Evolutionary conservation across 768 basidiomycete species (phyloP).

Genomic region (Tulasnella sp.): DNA sequence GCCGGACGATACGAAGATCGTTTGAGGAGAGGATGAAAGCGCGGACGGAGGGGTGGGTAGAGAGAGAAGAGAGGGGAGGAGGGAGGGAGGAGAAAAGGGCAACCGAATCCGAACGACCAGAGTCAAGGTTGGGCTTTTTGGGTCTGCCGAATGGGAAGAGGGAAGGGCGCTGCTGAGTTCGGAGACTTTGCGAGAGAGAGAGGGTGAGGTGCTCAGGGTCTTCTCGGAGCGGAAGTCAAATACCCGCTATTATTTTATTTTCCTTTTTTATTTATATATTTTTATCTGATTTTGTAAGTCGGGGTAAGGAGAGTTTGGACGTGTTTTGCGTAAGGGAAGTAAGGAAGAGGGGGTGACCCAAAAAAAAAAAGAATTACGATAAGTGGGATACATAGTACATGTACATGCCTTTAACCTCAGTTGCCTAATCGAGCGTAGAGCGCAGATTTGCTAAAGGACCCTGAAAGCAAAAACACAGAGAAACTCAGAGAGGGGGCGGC

Average conservation of each 20-base stretch:
- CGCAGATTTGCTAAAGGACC: background rate
- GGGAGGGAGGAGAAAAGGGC: background rate
- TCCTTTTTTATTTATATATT: background rate
- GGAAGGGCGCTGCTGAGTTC: conserved; percentile 1
- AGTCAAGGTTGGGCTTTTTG: background rate
- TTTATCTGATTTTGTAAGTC: background rate
- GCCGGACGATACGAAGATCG: background rate
- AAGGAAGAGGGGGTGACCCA: too few relatives aligned
- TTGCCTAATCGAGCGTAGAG: background rate
- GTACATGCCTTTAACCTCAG: background rate
- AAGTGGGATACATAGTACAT: background rate
- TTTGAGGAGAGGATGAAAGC: background rate
- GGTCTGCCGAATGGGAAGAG: background rate
- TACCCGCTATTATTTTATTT: background rate
- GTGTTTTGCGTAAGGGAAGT: background rate
- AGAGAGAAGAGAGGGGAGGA: background rate
- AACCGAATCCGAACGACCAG: background rate
- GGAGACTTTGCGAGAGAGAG: background rate
- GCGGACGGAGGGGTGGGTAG: background rate
- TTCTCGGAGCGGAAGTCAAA: background rate
- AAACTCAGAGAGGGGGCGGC: background rate
- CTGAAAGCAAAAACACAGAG: background rate
- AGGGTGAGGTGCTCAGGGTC: background rate
- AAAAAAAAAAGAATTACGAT: background rate
- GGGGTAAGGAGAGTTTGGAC: background rate